Conservation (phyloP, 306 rosid genomes). For the Cyclanthera cordifolia region DNA sequence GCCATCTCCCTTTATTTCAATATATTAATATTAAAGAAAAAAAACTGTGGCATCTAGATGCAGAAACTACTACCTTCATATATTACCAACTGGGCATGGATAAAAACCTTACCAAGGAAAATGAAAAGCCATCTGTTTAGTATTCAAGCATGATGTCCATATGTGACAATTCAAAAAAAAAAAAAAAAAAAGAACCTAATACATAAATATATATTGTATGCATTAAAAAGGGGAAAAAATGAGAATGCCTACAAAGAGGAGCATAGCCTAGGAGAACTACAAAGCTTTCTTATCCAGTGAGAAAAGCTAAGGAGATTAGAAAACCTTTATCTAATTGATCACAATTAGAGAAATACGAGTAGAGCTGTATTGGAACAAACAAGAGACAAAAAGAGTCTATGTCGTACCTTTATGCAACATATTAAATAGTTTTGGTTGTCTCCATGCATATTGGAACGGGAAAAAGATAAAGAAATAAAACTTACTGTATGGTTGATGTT, state of each 20-base stretch:
- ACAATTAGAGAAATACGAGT: neutral
- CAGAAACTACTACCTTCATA: neutral
- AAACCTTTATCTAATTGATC: neutral
- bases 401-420: neutral
- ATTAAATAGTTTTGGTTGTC: conserved; percentile 1
- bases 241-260: neutral
- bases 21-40: neutral
- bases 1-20: conserved; percentile 7
- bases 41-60: neutral
- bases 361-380: neutral
- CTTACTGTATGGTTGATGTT: conserved; percentile 61
- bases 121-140: neutral
- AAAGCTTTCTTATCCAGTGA: neutral
- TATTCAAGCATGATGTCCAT: neutral
- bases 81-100: neutral
- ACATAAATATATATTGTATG: no score
- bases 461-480: conserved; percentile 16
- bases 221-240: neutral
- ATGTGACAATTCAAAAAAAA: neutral
- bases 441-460: no score
- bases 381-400: neutral
- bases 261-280: conserved; percentile 1
- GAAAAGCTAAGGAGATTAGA: neutral
- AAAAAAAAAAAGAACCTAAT: no score
- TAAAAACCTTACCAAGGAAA: neutral